A percentile compares a stretch with the other conserved stretches of the same genome.
Evolutionary conservation across 257 asterid species (phyloP).

Genomic region (Nicotiana benthamiana): DNA sequence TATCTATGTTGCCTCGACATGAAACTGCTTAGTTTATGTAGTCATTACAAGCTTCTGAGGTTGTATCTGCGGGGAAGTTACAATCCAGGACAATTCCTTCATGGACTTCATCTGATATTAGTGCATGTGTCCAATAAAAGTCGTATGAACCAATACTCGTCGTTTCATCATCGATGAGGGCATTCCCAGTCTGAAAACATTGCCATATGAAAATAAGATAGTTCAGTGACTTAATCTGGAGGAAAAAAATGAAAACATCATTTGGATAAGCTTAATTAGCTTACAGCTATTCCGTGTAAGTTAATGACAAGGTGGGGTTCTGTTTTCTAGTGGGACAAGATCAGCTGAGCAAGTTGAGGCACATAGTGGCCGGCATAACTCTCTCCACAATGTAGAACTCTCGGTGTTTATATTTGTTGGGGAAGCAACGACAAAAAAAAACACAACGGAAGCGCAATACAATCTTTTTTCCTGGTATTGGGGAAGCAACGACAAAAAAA

Average conservation of each 20-base stretch:
- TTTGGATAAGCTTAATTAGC: not conserved
- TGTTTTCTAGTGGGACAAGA: not conserved
- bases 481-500: no score
- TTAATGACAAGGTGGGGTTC: constrained; percentile 7
- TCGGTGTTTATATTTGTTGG: constrained; percentile 9
- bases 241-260: not conserved
- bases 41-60: constrained; percentile 15
- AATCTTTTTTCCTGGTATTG: no score
- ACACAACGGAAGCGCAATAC: no score
- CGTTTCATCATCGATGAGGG: constrained; percentile 28
- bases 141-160: constrained; percentile 29
- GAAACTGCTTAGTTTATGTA: constrained; percentile 5
- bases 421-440: no score
- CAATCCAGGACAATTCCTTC: constrained; percentile 31
- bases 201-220: not conserved
- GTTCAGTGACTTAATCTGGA: not conserved
- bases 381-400: constrained; percentile 17
- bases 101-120: constrained; percentile 58
- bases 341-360: constrained; percentile 12
- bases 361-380: constrained; percentile 16
- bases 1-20: constrained; percentile 16
- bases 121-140: constrained; percentile 45
- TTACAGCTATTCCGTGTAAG: constrained; percentile 14
- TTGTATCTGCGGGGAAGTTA: constrained; percentile 24
- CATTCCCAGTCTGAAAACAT: constrained; percentile 52